phyloP scores from a whole-genome alignment of 306 rosid genomes.

The Lagenaria siceraria region DNA sequence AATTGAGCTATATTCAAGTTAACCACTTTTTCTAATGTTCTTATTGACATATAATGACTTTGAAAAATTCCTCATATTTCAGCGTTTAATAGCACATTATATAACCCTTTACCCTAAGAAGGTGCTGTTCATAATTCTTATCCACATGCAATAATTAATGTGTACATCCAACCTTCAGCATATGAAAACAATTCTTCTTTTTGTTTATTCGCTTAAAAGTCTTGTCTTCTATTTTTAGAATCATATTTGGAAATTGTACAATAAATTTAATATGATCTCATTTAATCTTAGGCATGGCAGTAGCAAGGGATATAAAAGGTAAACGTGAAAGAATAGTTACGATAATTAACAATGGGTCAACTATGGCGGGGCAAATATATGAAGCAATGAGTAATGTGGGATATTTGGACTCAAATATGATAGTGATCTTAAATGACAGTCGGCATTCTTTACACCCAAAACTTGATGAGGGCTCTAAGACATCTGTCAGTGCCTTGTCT shows the following conservation, averaged over 20 bases:
- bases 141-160: not conserved
- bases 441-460: constrained; percentile 71
- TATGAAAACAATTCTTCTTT: not conserved
- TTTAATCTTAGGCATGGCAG: constrained; percentile 71
- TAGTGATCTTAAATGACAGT: constrained; percentile 82
- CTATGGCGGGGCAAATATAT: constrained; percentile 79
- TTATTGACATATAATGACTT: not conserved
- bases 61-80: not conserved
- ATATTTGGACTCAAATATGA: constrained; percentile 75
- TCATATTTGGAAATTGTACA: not conserved
- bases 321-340: constrained; percentile 65
- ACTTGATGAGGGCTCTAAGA: constrained; percentile 55
- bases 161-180: not conserved
- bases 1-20: too few species aligned
- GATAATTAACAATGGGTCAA: constrained; percentile 72
- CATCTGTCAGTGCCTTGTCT: constrained; percentile 64
- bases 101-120: not conserved
- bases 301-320: constrained; percentile 84
- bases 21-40: not conserved
- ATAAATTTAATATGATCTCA: not conserved
- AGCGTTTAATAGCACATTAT: not conserved
- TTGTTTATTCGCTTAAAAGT: not conserved
- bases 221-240: not conserved
- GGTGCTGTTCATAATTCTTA: not conserved
- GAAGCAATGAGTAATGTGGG: constrained; percentile 96